A percentile compares a stretch with the other conserved stretches of the same genome.
Evolutionary conservation across 345 rosid species (phyloP).

Genomic region (Aquilaria yunnanensis): DNA sequence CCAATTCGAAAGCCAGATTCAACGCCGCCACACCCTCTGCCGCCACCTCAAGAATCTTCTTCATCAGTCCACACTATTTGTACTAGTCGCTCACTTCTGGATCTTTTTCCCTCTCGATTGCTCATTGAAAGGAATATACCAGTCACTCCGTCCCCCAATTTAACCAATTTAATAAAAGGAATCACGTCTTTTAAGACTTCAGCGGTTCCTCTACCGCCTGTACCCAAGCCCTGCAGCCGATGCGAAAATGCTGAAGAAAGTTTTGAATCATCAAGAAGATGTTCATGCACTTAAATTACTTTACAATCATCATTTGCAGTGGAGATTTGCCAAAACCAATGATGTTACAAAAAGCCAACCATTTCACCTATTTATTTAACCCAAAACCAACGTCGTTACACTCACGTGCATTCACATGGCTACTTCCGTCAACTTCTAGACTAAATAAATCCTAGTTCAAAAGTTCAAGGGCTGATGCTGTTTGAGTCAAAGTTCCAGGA

Average conservation of each 20-base stretch:
- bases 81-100: conserved; percentile 6
- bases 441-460: too few species aligned
- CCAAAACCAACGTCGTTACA: too few species aligned
- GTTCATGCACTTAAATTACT: conserved; percentile 53
- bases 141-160: conserved; percentile 27
- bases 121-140: conserved; percentile 22
- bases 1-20: conserved; percentile 4
- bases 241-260: conserved; percentile 42
- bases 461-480: too few species aligned
- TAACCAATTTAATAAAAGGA: too few species aligned
- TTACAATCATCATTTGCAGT: conserved; percentile 71
- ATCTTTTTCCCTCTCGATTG: conserved; percentile 28
- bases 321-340: conserved; percentile 93
- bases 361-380: too few species aligned
- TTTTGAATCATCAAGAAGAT: conserved; percentile 48
- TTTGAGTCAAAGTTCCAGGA: too few species aligned
- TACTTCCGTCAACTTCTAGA: too few species aligned
- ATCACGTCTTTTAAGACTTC: too few species aligned
- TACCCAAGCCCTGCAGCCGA: conserved; percentile 30
- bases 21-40: conserved; percentile 15
- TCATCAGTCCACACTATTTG: conserved; percentile 1
- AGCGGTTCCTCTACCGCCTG: conserved; percentile 31
- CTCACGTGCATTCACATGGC: too few species aligned
- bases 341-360: too few species aligned
- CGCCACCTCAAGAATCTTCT: conserved; percentile 10